Evolutionary conservation across 257 asterid species (phyloP).

Genomic region (Cynanchum wilfordii): DNA sequence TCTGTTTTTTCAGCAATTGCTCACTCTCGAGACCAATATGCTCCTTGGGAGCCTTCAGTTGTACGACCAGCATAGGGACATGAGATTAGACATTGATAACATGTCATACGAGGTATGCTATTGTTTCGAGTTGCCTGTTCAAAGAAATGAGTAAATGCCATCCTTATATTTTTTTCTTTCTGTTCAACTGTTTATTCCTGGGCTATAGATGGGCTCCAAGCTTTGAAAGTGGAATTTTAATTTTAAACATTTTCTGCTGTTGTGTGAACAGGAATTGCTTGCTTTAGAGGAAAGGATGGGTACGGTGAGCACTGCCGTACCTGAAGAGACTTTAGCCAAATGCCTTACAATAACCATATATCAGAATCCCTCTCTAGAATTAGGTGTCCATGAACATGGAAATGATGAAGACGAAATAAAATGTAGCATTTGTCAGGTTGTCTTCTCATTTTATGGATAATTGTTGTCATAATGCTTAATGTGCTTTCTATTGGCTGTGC

Average conservation of each 20-base stretch:
- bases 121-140: slow-evolving; percentile 2
- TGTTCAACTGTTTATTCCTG: neutral
- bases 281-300: slow-evolving; percentile 96
- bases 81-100: slow-evolving; percentile 89
- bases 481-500: neutral
- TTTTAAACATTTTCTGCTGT: neutral
- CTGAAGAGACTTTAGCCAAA: slow-evolving; percentile 68
- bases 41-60: slow-evolving; percentile 56
- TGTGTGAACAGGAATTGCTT: slow-evolving; percentile 61
- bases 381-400: slow-evolving; percentile 20
- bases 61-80: slow-evolving; percentile 74
- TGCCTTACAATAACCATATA: slow-evolving; percentile 52
- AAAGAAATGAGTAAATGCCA: neutral
- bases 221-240: neutral
- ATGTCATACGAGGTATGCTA: slow-evolving; percentile 87
- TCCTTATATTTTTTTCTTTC: neutral
- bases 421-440: slow-evolving; percentile 92
- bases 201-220: neutral
- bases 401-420: slow-evolving; percentile 50
- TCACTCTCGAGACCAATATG: slow-evolving; percentile 58
- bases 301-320: slow-evolving; percentile 75
- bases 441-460: neutral
- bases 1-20: slow-evolving; percentile 48
- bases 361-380: slow-evolving; percentile 26
- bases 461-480: neutral